Evolutionary conservation across 257 asterid genomes (phyloP), one percentile per base, ranked within the genome.

Genomic region (Scutellaria galericulata): DNA sequence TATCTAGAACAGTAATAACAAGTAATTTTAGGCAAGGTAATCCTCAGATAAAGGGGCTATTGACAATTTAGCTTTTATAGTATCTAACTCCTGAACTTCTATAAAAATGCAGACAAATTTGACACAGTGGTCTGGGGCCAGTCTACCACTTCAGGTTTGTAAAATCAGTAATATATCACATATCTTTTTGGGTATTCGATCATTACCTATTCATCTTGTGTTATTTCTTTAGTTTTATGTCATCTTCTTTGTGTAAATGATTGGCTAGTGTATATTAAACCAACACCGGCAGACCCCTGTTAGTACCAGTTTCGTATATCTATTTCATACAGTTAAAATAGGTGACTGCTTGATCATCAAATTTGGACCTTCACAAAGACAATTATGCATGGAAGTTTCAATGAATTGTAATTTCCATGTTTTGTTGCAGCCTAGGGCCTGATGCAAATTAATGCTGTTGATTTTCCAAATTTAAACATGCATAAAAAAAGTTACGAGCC

Each of bases 41-140:
- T 12, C 52, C 37, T 60, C 24, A 13, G 54, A 62, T 22, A 15
- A 44, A 20, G 41, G 64, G 72, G 44, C 18, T 39, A 31, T 39
- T n/a, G n/a, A 7, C 5, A 41, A 39, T 11, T 58, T 13, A 68
- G 54, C 75, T 35, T 42, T 70, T 68, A 37, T 10, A 53, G 18
- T 60, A 66, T 69, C 80, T 80, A 58, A 78, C 64, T 41, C 45
- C 41, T 47, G 39, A 52, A 45, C 56, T 64, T 57, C 56, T 78
- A 53, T 51, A 65, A 75, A 18, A 72, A 63, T 83, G 92, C 97
- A 95, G 99, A 84, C 98, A 64, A 95, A 88, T 87, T 97, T 95
- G 66, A 92, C 98, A 10, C 98, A 90, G 77, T 95, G 99, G 99
- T 90, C 98, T 22, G 99, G 99, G 56, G 98, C 99, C 68, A 95